Conservation (phyloP, 192 early-diverging fungal species). For the Entomortierella beljakovae region DNA sequence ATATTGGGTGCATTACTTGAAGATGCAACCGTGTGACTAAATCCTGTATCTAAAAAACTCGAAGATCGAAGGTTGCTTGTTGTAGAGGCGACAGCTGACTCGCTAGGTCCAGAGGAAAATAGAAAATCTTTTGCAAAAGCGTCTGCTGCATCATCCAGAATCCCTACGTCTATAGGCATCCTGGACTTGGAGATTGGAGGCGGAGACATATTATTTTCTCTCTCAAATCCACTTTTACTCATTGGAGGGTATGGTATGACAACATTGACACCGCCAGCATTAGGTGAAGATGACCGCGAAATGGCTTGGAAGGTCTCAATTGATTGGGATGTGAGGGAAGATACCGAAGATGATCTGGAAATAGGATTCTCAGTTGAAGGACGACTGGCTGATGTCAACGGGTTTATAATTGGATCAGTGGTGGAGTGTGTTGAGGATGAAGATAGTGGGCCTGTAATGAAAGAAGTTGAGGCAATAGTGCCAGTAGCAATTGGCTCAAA, state of each 20-base stretch:
- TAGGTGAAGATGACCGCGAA: constrained; percentile 40
- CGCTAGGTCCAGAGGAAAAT: constrained; percentile 13
- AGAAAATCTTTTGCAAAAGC: constrained; percentile 39
- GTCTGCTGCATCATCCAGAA: constrained; percentile 38
- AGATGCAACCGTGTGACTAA: not conserved
- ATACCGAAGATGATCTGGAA: not conserved
- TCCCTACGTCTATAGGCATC: constrained; percentile 2
- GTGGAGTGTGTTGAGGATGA: not conserved
- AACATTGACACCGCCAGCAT: not conserved
- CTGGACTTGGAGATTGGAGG: constrained; percentile 13
- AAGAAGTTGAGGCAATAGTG: not conserved
- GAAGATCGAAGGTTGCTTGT: constrained; percentile 16
- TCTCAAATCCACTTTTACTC: constrained; percentile 23
- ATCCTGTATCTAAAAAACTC: constrained; percentile 34
- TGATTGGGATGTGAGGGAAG: constrained; percentile 19
- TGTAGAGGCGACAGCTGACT: not conserved
- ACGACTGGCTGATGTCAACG: not conserved
- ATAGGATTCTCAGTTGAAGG: not conserved
- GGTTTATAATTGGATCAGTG: constrained; percentile 31
- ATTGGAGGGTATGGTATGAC: constrained; percentile 4
- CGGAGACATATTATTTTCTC: constrained; percentile 19
- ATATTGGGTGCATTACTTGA: not conserved
- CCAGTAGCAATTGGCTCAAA: not conserved
- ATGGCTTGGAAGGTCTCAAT: constrained; percentile 51
- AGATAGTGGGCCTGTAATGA: not conserved